Base-by-base conservation (phyloP, 495 filamentous ascomycete genomes). In the Aspergillus ellipticus region DNA sequence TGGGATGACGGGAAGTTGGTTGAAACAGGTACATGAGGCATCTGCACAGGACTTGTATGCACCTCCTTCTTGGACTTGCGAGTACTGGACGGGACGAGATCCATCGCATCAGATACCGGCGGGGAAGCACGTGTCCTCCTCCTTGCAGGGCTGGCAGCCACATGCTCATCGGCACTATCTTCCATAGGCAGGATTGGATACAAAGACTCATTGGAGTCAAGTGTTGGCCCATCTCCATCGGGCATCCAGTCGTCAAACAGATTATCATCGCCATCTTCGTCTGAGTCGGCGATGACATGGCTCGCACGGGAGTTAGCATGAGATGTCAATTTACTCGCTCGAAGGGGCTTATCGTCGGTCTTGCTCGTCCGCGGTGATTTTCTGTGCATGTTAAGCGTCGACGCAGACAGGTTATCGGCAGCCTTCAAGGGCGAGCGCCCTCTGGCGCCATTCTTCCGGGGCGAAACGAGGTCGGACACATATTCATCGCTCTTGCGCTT, bases 401-500 rank as follows among this genome's bases (percentile, higher is more conserved):
- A 29, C n/a, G 20, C 6, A 16, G 26, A 13, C 21, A 22, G 4
- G 5, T 17, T 60, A 43, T 28, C 46, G 51, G 17, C 33, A 37
- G 29, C 31, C 20, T 28, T 46, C 21, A 60, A 59, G 29, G 54
- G 63, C 19, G 58, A 64, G 45, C 60, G 64, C 13, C 61, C 53
- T 60, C 70, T 65, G 0, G 60, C 49, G 29, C 54, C 47, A 58
- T 66, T 54, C 24, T 70, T 68, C 8, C 53, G 66, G 6, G 72
- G 69, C 2, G 74, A 70, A 0, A 66, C 45, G 16, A 77, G 65
- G 61, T 80, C 77, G 15, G 75, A 74, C 39, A 79, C 79, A 47
- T 86, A 82, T 51, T 89, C 85, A 37, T 86, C 81, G 58, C 88
- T 90, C 62, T 90, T 92, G 45, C 89, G 70, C 70, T 92, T 92